Evolutionary conservation across 331 rosid genomes (phyloP), one percentile per base, ranked within the genome.

Genomic region (Malus hybrid): DNA sequence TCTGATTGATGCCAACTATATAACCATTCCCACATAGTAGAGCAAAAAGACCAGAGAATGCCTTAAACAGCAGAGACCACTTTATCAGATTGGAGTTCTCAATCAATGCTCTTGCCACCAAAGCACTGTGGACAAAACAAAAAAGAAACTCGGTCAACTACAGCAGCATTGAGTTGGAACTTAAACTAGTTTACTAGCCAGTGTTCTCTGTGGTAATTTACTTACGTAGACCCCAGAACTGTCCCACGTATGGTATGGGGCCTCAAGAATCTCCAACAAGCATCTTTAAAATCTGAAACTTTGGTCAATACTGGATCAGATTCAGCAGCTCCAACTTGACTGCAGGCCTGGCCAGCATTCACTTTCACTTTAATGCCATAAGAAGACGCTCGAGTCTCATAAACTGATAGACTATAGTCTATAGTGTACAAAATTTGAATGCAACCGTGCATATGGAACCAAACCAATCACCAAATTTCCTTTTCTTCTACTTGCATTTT

Each of bases 1-100:
- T 93, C 93, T 93, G 98, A 82, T 93, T 93, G 89, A 93, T 90
- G 82, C 98, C 98, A 72, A 93, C 98, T 52, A 91, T 93, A 80
- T 88, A 93, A 83, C 98, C 95, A 79, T 93, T 93, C 82, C 98
- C 97, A 55, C 97, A 93, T 64, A 91, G 82, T 64, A 93, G 85
- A 48, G 98, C 98, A 81, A 90, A 82, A 76, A 93, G 92, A 67
- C 97, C 96, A 19, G 90, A 93, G 79, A 93, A 80, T 70, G 98
- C 98, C 85, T 91, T 93, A 7, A 87, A 50, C 84, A 93, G 78
- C 80, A 93, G 90, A 72, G 97, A 87, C 98, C 96, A 93, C 91
- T 91, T 93, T 81, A 93, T 93, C 88, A 91, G 54, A 86, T 91
- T 80, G 69, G 97, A 61, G 86, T 93, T 90, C 85, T 93, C 98